Evolutionary conservation across 78 protist species (phyloP).

Genomic region (Chrysochromulina tobinii): DNA sequence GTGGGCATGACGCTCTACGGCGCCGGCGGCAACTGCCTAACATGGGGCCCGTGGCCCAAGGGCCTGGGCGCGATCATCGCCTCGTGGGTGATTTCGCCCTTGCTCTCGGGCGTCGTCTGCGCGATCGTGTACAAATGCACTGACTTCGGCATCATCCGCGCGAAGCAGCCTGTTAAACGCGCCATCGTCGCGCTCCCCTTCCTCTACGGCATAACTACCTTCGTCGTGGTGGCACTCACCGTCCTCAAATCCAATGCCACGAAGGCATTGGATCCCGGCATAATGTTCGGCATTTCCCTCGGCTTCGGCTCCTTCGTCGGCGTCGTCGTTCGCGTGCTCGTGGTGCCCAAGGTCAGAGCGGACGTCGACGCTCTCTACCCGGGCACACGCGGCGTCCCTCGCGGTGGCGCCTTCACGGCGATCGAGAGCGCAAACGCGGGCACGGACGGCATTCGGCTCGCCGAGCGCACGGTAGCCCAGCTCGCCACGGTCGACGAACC

Average conservation of each 20-base stretch:
- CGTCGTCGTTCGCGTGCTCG: background rate
- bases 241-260: background rate
- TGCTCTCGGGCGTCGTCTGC: conserved; percentile 28
- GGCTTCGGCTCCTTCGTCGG: background rate
- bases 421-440: too few relatives aligned
- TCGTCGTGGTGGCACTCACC: background rate
- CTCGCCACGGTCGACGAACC: too few relatives aligned
- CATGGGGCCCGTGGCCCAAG: background rate
- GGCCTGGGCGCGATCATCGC: background rate
- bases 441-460: too few relatives aligned
- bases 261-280: background rate
- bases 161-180: background rate
- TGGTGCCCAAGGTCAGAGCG: background rate
- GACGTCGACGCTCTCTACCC: background rate
- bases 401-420: too few relatives aligned
- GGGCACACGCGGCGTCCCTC: too few relatives aligned
- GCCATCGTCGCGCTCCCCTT: background rate
- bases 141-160: background rate
- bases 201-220: background rate
- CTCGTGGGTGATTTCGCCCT: conserved; percentile 57
- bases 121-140: background rate
- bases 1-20: background rate
- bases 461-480: too few relatives aligned
- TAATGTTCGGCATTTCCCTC: background rate
- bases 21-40: background rate